A percentile compares a stretch with the other conserved stretches of the same genome.
Evolutionary conservation across 2,329 filamentous ascomycete genomes (phyloP).

Genomic region (Drechslera avenae): DNA sequence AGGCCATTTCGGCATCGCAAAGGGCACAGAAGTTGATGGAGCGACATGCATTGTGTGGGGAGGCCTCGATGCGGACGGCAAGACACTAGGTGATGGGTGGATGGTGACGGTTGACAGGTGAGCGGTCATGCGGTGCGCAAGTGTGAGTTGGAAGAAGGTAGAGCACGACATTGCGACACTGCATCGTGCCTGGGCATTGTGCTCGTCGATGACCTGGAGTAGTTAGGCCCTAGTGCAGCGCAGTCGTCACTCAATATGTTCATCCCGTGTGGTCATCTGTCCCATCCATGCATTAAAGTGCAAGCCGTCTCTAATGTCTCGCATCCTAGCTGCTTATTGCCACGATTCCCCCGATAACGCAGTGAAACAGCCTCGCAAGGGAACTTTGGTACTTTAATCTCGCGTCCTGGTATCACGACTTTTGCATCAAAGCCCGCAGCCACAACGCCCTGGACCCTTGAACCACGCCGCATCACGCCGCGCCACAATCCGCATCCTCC

Average conservation of each 20-base stretch:
- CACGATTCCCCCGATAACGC: too few relatives aligned
- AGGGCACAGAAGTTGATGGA: conserved; percentile 53
- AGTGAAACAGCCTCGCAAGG: too few relatives aligned
- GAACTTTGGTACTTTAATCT: neutral
- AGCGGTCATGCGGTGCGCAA: neutral
- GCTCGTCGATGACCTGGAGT: neutral
- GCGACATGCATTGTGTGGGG: conserved; percentile 60
- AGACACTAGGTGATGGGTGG: conserved; percentile 49
- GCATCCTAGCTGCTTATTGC: too few relatives aligned
- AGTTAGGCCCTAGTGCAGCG: neutral
- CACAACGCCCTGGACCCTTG: neutral
- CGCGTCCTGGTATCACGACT: neutral
- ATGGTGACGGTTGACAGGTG: conserved; percentile 50
- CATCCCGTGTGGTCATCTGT: neutral
- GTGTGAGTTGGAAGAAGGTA: neutral
- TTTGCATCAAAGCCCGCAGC: neutral
- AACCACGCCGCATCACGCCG: conserved; percentile 4
- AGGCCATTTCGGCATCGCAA: conserved; percentile 46
- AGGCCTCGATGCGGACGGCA: conserved; percentile 54
- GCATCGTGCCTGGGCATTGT: conserved; percentile 1
- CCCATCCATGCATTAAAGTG: too few relatives aligned
- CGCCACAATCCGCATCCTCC: conserved; percentile 5
- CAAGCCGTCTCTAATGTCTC: too few relatives aligned
- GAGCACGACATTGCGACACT: neutral
- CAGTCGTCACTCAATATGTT: neutral